Conservation (phyloP, 2,329 filamentous ascomycete species). For the Whalleya microplaca region DNA sequence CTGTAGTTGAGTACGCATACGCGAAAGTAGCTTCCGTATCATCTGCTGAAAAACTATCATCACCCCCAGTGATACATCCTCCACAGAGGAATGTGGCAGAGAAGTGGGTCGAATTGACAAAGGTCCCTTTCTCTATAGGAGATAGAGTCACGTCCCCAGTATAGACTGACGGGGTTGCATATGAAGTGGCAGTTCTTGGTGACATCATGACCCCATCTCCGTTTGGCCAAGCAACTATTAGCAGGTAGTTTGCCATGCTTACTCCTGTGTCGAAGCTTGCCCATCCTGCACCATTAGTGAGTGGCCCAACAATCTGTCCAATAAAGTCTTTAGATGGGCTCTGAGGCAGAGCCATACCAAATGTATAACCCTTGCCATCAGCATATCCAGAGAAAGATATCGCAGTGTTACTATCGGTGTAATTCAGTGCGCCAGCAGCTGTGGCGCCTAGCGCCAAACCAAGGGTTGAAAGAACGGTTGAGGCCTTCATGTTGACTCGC, state of each 20-base stretch:
- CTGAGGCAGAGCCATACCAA: conserved; percentile 56
- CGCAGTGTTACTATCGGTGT: conserved; percentile 48
- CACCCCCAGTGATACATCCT: conserved; percentile 44
- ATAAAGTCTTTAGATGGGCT: conserved; percentile 55
- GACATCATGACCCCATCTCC: conserved; percentile 43
- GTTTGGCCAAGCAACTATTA: conserved; percentile 55
- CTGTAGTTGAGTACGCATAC: conserved; percentile 43
- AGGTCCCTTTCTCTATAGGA: conserved; percentile 55
- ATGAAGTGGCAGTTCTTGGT: conserved; percentile 42
- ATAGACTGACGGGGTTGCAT: conserved; percentile 52
- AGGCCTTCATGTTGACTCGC: too few relatives aligned
- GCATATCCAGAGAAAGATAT: conserved; percentile 48
- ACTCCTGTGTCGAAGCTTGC: conserved; percentile 52
- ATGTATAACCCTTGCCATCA: conserved; percentile 44
- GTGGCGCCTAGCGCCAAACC: too few relatives aligned
- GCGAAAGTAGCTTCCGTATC: conserved; percentile 38
- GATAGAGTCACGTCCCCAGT: conserved; percentile 44
- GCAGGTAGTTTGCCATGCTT: conserved; percentile 50
- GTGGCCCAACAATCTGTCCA: conserved; percentile 52
- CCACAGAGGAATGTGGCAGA: conserved; percentile 59
- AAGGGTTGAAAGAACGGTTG: too few relatives aligned
- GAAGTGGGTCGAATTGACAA: conserved; percentile 55
- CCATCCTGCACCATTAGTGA: conserved; percentile 50
- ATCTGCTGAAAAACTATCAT: conserved; percentile 36
- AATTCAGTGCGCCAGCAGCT: conserved; percentile 19